phyloP scores from a whole-genome alignment of 164 flowering plant genomes.

The Macadamia integrifolia region DNA sequence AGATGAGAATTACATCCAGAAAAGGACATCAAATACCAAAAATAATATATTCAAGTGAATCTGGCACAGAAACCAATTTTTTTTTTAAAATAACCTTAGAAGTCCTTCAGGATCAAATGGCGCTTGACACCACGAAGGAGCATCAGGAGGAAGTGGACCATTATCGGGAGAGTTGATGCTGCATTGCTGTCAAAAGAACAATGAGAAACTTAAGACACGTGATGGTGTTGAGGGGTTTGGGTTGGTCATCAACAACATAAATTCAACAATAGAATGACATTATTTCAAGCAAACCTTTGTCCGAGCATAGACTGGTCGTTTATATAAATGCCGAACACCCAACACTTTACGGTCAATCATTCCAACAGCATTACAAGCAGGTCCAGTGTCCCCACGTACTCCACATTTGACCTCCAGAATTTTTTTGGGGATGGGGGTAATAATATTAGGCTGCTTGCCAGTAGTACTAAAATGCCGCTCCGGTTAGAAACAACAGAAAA shows the following conservation, averaged over 20 bases:
- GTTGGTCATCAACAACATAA: not conserved
- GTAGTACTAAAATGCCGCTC: not conserved
- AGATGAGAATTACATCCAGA: not conserved
- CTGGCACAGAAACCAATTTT: too few relatives aligned
- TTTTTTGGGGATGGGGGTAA: not conserved
- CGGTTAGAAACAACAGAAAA: not conserved
- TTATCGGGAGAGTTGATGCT: conserved; percentile 64
- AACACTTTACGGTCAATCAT: conserved; percentile 66
- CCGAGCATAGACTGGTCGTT: conserved; percentile 53
- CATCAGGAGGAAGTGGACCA: conserved; percentile 67
- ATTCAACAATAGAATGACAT: not conserved
- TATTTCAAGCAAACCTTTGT: conserved; percentile 31
- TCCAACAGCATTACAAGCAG: conserved; percentile 81
- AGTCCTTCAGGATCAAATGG: conserved; percentile 92
- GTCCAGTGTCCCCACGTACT: conserved; percentile 69
- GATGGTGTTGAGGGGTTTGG: not conserved
- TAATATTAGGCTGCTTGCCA: not conserved
- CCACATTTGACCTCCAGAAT: conserved; percentile 65
- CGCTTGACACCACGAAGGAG: conserved; percentile 90
- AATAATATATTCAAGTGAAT: too few relatives aligned
- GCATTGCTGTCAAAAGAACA: conserved; percentile 41
- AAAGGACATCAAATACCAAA: not conserved
- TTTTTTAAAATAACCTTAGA: conserved; percentile 39
- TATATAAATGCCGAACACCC: conserved; percentile 63
- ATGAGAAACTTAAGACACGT: not conserved